phyloP scores from a whole-genome alignment of 345 rosid species.

The Eucalyptus tenuipes region DNA sequence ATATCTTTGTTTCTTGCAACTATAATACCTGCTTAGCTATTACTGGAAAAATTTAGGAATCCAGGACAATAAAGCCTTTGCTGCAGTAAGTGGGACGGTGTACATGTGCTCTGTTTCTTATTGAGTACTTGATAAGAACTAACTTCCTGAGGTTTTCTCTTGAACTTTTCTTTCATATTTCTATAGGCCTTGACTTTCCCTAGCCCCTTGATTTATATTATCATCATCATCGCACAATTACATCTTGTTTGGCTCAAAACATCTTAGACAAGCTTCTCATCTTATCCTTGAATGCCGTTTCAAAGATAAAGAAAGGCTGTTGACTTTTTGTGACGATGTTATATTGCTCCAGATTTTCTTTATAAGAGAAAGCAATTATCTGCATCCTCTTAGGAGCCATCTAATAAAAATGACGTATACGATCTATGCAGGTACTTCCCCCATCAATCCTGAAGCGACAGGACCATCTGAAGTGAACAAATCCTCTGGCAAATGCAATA shows the following conservation, averaged over 20 bases:
- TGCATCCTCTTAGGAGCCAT: neutral
- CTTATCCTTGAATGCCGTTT: neutral
- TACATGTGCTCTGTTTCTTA: neutral
- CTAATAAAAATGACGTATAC: neutral
- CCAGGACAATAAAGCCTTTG: neutral
- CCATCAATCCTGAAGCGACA: neutral
- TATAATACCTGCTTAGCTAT: neutral
- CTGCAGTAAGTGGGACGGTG: neutral
- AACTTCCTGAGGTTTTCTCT: neutral
- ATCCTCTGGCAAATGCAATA: neutral
- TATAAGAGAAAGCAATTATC: neutral
- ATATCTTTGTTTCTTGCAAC: neutral
- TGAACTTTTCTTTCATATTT: neutral
- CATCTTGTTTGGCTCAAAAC: neutral
- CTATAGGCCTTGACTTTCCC: neutral
- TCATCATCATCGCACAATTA: neutral
- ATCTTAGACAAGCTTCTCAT: neutral
- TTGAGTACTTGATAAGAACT: neutral
- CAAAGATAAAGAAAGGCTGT: neutral
- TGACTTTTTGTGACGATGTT: neutral
- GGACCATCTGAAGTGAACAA: neutral
- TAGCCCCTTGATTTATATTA: neutral
- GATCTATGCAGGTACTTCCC: neutral
- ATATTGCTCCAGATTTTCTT: neutral
- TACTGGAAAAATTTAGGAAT: neutral